phyloP scores from a whole-genome alignment of 192 early-diverging fungal genomes.

The Chytriomyces hyalinus region DNA sequence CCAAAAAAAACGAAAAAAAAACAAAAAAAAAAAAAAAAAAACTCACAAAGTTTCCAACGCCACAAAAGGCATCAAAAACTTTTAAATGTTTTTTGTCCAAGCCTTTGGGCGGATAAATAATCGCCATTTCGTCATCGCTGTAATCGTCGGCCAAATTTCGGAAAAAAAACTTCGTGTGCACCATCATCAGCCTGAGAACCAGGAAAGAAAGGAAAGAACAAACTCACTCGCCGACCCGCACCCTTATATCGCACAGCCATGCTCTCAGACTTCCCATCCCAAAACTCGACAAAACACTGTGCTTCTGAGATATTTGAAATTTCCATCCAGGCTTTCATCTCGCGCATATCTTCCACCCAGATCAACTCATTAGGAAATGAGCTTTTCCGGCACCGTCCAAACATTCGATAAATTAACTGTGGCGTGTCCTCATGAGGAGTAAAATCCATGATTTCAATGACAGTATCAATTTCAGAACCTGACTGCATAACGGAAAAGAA shows the following conservation, averaged over 20 bases:
- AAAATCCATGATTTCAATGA: conserved; percentile 18
- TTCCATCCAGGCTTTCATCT: conserved; percentile 1
- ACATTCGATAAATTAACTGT: neutral
- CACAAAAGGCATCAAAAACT: conserved; percentile 22
- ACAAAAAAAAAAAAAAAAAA: no score
- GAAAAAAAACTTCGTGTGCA: conserved; percentile 15
- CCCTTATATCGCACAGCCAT: conserved; percentile 12
- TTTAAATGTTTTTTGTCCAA: neutral
- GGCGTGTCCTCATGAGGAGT: neutral
- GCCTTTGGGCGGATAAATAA: conserved; percentile 15
- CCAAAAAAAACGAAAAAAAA: neutral
- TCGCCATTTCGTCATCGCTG: neutral
- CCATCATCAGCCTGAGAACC: neutral
- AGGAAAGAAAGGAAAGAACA: neutral
- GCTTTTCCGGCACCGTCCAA: neutral
- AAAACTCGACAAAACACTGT: conserved; percentile 18
- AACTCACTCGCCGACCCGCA: conserved; percentile 16
- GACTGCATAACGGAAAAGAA: no score
- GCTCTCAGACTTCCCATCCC: neutral
- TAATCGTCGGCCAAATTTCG: neutral
- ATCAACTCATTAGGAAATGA: conserved; percentile 7
- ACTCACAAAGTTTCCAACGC: conserved; percentile 25
- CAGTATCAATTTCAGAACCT: neutral
- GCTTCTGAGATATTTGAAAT: conserved; percentile 14
- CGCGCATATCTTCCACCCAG: neutral